phyloP scores from a whole-genome alignment of 495 filamentous ascomycete species.

The Penicillium riverlandense region DNA sequence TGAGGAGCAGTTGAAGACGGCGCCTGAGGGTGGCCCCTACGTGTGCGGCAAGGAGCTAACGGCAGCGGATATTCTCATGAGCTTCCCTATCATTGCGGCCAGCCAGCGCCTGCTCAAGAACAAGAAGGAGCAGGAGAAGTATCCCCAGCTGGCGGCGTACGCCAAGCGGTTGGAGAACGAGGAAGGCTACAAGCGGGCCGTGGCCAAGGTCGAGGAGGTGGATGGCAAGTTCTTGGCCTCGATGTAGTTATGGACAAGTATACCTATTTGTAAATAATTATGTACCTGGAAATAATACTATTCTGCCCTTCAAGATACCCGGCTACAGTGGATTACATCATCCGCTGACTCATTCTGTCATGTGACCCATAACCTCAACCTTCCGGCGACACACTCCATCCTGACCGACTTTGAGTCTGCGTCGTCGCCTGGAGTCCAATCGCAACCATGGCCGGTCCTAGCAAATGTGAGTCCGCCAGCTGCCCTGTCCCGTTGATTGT shows the following conservation, averaged over 20 bases:
- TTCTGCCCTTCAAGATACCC: no score
- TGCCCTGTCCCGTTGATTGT: background rate
- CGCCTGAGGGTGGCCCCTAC: conserved; percentile 55
- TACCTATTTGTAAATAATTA: background rate
- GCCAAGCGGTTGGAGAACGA: conserved; percentile 51
- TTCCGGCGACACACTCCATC: background rate
- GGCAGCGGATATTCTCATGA: conserved; percentile 74
- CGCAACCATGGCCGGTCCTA: conserved; percentile 42
- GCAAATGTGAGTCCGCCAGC: conserved; percentile 33
- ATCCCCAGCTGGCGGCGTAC: conserved; percentile 58
- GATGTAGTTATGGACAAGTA: conserved; percentile 11
- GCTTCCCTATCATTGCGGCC: conserved; percentile 60
- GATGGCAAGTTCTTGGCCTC: conserved; percentile 48
- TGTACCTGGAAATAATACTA: background rate
- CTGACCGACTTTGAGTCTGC: background rate
- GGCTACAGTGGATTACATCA: background rate
- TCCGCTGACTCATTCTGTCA: conserved; percentile 1
- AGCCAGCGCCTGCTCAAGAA: conserved; percentile 34
- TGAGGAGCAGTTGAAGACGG: conserved; percentile 60
- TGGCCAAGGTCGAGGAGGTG: conserved; percentile 52
- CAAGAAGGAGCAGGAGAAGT: conserved; percentile 44
- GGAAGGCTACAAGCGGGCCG: conserved; percentile 55
- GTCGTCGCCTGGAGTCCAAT: conserved; percentile 8
- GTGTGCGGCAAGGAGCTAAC: conserved; percentile 68
- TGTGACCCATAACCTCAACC: conserved; percentile 8